Percentiles rank a stretch among this genome's conserved stretches.
Evolutionary conservation across 75 land plant species (phyloP).

Genomic region (Cryptomeria japonica): DNA sequence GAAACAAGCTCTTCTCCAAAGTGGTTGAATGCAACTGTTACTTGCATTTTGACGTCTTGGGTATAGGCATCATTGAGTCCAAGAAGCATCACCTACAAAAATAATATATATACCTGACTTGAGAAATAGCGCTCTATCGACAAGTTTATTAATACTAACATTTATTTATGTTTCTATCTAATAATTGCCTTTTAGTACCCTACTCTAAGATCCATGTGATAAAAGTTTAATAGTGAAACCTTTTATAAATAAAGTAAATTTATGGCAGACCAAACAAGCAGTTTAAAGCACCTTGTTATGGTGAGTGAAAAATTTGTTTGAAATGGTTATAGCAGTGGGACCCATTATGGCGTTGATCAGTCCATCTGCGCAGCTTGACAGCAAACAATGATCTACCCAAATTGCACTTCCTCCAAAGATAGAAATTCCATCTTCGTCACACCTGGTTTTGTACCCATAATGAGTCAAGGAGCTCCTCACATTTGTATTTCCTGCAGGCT

Average conservation of each 20-base stretch:
- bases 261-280: neutral
- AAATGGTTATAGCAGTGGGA: slow-evolving; percentile 75
- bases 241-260: neutral
- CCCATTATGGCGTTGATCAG: slow-evolving; percentile 75
- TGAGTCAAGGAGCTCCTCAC: slow-evolving; percentile 71
- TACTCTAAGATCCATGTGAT: too few relatives aligned
- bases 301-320: slow-evolving; percentile 83
- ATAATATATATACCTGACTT: neutral
- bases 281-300: slow-evolving; percentile 70
- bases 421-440: slow-evolving; percentile 78
- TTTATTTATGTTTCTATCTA: neutral
- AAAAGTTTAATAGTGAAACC: neutral
- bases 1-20: slow-evolving; percentile 72
- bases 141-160: neutral
- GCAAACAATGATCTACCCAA: slow-evolving; percentile 78
- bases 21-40: slow-evolving; percentile 77
- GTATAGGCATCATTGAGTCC: slow-evolving; percentile 57
- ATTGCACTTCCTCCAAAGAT: slow-evolving; percentile 64
- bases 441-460: slow-evolving; percentile 59
- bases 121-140: neutral
- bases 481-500: slow-evolving; percentile 72
- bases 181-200: neutral
- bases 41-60: slow-evolving; percentile 65
- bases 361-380: slow-evolving; percentile 77
- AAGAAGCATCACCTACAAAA: slow-evolving; percentile 61